Percentiles rank a stretch among this genome's conserved stretches.
Evolutionary conservation across 192 early-diverging fungal species (phyloP).

Genomic region (Backusella westeae): DNA sequence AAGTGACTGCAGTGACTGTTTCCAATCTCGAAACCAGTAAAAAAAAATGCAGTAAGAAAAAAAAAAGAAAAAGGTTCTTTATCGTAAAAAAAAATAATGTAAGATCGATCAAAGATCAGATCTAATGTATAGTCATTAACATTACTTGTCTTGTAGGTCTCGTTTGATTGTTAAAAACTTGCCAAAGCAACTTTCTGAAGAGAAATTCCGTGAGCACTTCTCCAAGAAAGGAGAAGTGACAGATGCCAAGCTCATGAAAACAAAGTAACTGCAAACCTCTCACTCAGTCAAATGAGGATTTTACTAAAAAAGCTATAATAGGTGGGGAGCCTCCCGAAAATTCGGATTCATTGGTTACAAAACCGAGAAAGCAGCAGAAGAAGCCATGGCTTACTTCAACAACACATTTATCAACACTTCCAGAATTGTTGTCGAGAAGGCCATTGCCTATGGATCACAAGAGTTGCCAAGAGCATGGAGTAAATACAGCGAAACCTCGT

Average conservation of each 20-base stretch:
- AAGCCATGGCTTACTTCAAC: slow-evolving; percentile 84
- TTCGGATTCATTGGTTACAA: slow-evolving; percentile 94
- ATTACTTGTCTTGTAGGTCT: slow-evolving; percentile 18
- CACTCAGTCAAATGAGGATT: background rate
- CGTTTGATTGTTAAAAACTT: slow-evolving; percentile 96
- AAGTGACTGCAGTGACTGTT: background rate
- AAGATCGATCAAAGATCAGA: background rate
- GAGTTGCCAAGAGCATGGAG: slow-evolving; percentile 89
- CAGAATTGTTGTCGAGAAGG: slow-evolving; percentile 81
- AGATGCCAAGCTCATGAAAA: slow-evolving; percentile 87
- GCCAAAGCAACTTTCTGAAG: slow-evolving; percentile 85
- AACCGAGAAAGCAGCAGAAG: slow-evolving; percentile 82
- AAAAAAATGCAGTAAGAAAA: slow-evolving; percentile 4
- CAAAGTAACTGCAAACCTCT: slow-evolving; percentile 45
- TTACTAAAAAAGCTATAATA: slow-evolving; percentile 29
- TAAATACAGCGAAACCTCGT: slow-evolving; percentile 80
- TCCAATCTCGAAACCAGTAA: background rate
- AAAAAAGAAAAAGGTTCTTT: background rate
- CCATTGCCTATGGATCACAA: slow-evolving; percentile 83
- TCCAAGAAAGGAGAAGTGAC: slow-evolving; percentile 82
- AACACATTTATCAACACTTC: slow-evolving; percentile 92
- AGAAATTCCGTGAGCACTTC: slow-evolving; percentile 88
- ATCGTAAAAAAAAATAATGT: background rate
- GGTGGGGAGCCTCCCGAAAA: slow-evolving; percentile 76
- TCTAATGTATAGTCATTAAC: background rate